These are phyloP conservation scores for Auriculariales sp. DNA, from an alignment of 768 basidiomycete species.

Conservation along the genomic window DNA sequence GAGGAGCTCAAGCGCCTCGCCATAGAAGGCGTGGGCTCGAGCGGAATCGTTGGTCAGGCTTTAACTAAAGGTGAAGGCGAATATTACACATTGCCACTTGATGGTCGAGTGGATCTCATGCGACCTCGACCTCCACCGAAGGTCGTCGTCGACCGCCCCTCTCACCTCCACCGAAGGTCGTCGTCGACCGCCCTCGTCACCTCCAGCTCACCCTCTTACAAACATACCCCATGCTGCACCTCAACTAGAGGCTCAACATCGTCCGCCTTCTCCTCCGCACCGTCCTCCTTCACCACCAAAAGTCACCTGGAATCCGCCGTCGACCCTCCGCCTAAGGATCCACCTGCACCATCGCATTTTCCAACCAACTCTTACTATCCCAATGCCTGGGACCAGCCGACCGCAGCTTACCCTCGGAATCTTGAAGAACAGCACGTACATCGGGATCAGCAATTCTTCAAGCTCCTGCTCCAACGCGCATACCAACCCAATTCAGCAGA, in stretches of 20 bases:
- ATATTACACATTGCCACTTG: constrained; percentile 71
- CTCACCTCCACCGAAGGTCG: background rate
- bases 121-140: constrained; percentile 25
- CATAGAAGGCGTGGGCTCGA: constrained; percentile 36
- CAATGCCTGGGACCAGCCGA: constrained; percentile 71
- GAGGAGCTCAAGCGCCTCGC: constrained; percentile 51
- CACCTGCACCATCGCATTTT: constrained; percentile 41
- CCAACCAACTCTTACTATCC: constrained; percentile 67
- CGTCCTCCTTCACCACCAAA: constrained; percentile 48
- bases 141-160: background rate
- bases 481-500: constrained; percentile 49
- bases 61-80: constrained; percentile 38
- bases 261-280: constrained; percentile 12
- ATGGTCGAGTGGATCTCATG: constrained; percentile 82
- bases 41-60: constrained; percentile 4
- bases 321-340: constrained; percentile 60
- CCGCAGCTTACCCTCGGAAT: constrained; percentile 14
- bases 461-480: constrained; percentile 40
- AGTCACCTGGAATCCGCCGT: constrained; percentile 69
- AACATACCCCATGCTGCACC: too few species aligned
- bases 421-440: constrained; percentile 15
- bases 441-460: constrained; percentile 34
- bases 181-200: too few species aligned
- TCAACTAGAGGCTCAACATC: constrained; percentile 8
- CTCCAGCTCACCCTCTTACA: too few species aligned